Evolutionary conservation across 2,329 filamentous ascomycete species (phyloP).

Genomic region (Beauveria pseudobassiana): DNA sequence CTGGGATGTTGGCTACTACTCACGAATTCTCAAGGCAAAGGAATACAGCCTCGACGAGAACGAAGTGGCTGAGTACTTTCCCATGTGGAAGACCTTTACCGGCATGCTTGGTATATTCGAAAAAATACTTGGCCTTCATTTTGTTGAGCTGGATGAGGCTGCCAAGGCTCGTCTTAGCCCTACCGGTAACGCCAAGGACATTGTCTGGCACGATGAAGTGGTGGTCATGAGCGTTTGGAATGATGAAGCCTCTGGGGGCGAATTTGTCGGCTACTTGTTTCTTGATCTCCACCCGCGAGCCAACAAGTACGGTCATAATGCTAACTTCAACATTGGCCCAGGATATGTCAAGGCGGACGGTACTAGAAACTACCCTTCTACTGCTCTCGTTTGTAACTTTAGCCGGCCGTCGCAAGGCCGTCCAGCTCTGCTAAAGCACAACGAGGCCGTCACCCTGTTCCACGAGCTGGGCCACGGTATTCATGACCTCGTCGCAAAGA

Average conservation of each 20-base stretch:
- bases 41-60: constrained; percentile 75
- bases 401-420: constrained; percentile 71
- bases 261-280: constrained; percentile 76
- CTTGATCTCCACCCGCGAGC: constrained; percentile 72
- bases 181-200: constrained; percentile 61
- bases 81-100: constrained; percentile 62
- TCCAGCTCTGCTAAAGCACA: constrained; percentile 72
- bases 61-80: constrained; percentile 78
- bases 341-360: constrained; percentile 61
- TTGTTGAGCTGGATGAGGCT: constrained; percentile 62
- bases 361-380: constrained; percentile 66
- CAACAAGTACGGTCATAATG: constrained; percentile 79
- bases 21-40: constrained; percentile 71
- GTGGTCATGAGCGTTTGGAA: constrained; percentile 78
- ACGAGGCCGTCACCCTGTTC: constrained; percentile 77
- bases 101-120: constrained; percentile 82
- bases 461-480: constrained; percentile 69
- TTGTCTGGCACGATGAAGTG: constrained; percentile 79
- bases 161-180: constrained; percentile 59
- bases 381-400: constrained; percentile 79
- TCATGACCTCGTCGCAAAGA: constrained; percentile 58
- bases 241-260: constrained; percentile 60
- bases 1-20: constrained; percentile 78
- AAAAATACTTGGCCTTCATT: constrained; percentile 70
- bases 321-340: constrained; percentile 76